Evolutionary conservation across 164 flowering plant species (phyloP), one percentile per base, ranked within the genome.

Genomic region (Warburgia ugandensis): DNA sequence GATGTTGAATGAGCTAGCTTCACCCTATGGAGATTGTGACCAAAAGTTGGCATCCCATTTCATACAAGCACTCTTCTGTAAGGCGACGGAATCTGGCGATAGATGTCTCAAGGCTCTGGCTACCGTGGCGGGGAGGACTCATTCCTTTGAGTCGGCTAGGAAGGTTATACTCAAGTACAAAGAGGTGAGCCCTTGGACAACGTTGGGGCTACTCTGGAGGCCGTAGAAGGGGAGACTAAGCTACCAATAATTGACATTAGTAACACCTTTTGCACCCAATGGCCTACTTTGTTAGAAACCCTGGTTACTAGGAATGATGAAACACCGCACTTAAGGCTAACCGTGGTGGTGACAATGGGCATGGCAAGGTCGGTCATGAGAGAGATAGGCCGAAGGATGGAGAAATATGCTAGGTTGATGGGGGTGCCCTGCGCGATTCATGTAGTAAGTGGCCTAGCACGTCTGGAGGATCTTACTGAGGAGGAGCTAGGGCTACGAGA

Each of bases 111-210:
- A 68, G 57, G 79, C 83, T 56, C 65, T 83, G 30, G 51, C 52
- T 5, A 59, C 83, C 0, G 78, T 68, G 0, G 77, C 81, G 0
- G 86, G 76, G 54, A 77, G 71, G 58, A 71, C 56, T 55, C 65
- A 65, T 54, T 70, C 77, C 29, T 86, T 86, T 39, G 92, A 86
- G 35, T 73, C 86, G 0, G 72, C 80, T 0, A 63, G 81, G 54
- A 79, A 71, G 45, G 42, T 75, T 55, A 76, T 79, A 33, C 73
- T 83, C 3, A 61, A 56, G 55, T 84, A 81, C 55, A 88, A 84
- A 47, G 88, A 81, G 61, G 92, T 77, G 13, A 84, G 92, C 30
- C 95, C 90, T 1, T 87, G 96, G 96, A 77, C 81, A n/a, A 87
- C 81, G 20, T 87, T 87, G 94, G 90, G 12, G 90, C 90, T 2